Conservation (phyloP, 2,329 filamentous ascomycete genomes). For the Macrophomina pseudophaseolina region DNA sequence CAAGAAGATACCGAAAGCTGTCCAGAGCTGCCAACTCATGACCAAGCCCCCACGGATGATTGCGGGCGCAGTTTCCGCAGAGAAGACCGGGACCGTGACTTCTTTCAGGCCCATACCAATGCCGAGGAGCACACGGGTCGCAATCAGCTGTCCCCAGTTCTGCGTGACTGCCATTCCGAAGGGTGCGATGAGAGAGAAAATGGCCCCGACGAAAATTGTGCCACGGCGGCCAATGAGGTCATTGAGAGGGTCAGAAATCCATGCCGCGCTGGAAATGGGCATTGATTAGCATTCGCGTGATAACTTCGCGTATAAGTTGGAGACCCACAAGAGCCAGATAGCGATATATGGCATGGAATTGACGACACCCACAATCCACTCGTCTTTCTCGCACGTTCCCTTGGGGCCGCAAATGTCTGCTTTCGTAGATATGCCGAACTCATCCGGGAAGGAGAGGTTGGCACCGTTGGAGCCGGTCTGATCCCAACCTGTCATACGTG, state of each 20-base stretch:
- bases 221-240: slow-evolving; percentile 37
- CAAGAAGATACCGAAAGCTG: slow-evolving; percentile 53
- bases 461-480: slow-evolving; percentile 61
- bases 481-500: slow-evolving; percentile 66
- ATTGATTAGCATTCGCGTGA: not conserved
- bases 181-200: slow-evolving; percentile 39
- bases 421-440: slow-evolving; percentile 57
- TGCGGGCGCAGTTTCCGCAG: slow-evolving; percentile 46
- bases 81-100: slow-evolving; percentile 50
- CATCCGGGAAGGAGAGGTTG: slow-evolving; percentile 64
- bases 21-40: slow-evolving; percentile 55
- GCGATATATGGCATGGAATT: slow-evolving; percentile 34
- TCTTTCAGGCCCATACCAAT: slow-evolving; percentile 54
- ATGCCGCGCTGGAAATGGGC: slow-evolving; percentile 9
- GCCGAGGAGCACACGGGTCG: slow-evolving; percentile 43
- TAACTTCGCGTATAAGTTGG: too few species aligned
- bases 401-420: slow-evolving; percentile 11
- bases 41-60: slow-evolving; percentile 50
- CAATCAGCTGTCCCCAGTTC: slow-evolving; percentile 47
- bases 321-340: slow-evolving; percentile 28
- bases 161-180: slow-evolving; percentile 45
- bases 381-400: slow-evolving; percentile 38
- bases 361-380: slow-evolving; percentile 37
- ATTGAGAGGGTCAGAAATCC: slow-evolving; percentile 38
- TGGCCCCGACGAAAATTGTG: slow-evolving; percentile 36